Evolutionary conservation across 257 asterid genomes (phyloP).

Genomic region (Gynochthodes officinalis): DNA sequence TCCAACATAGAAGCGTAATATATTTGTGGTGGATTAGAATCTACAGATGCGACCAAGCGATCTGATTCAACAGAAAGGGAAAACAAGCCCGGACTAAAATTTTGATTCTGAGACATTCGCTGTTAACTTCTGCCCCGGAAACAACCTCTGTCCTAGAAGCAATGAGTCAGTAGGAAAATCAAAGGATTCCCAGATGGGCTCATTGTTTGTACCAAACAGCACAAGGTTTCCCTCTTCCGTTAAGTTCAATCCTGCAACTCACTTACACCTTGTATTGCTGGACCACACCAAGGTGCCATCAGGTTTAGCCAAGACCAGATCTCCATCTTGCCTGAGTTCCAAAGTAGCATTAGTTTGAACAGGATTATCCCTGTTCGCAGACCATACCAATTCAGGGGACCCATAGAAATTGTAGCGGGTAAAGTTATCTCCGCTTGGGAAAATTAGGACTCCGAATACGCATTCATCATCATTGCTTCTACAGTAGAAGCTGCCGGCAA

Average conservation of each 20-base stretch:
- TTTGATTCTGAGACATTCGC: slow-evolving; percentile 14
- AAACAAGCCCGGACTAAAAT: slow-evolving; percentile 5
- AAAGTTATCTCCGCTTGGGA: too few species aligned
- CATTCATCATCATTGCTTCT: too few species aligned
- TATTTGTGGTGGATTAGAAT: slow-evolving; percentile 6
- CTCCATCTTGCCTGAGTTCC: too few species aligned
- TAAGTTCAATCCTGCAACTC: slow-evolving; percentile 15
- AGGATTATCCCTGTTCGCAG: too few species aligned
- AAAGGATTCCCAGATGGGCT: slow-evolving; percentile 19
- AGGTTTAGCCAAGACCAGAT: slow-evolving; percentile 5
- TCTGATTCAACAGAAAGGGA: background rate
- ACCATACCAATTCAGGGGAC: too few species aligned
- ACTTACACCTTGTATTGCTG: slow-evolving; percentile 11
- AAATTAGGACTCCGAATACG: too few species aligned
- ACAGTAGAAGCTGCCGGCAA: too few species aligned
- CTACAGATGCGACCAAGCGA: background rate
- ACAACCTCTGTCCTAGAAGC: background rate
- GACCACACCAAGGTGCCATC: slow-evolving; percentile 16
- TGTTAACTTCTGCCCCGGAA: slow-evolving; percentile 9
- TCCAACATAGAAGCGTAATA: too few species aligned
- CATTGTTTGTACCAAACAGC: slow-evolving; percentile 10
- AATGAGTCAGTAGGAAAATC: slow-evolving; percentile 14
- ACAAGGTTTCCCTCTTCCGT: slow-evolving; percentile 15
- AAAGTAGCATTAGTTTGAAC: too few species aligned
- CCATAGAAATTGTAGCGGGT: too few species aligned